A percentile compares a stretch with the other conserved stretches of the same genome.
Evolutionary conservation across 73 alveolate genomes (phyloP).

Genomic region (Diophrys sp.): DNA sequence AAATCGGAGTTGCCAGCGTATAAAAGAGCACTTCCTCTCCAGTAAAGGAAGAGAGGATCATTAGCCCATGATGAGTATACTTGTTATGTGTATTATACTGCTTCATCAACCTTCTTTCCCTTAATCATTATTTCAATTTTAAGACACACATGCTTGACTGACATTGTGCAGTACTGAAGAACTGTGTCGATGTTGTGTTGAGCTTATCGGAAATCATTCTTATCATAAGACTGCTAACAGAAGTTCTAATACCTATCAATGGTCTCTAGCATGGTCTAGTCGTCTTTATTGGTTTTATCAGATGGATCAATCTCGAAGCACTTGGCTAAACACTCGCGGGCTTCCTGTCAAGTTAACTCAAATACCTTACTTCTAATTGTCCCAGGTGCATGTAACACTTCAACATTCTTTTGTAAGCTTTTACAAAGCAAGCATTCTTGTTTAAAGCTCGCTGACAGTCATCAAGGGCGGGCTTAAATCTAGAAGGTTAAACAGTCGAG

Average conservation of each 20-base stretch:
- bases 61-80: conserved; percentile 4
- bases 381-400: conserved; percentile 66
- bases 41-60: conserved; percentile 47
- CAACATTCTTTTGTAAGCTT: conserved; percentile 77
- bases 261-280: not conserved
- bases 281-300: conserved; percentile 1
- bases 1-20: conserved; percentile 55
- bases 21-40: conserved; percentile 36
- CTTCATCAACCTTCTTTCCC: conserved; percentile 29
- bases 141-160: conserved; percentile 5
- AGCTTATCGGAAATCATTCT: conserved; percentile 1
- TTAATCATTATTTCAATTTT: conserved; percentile 39
- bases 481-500: not conserved
- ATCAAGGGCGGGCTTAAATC: conserved; percentile 68
- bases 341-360: not conserved
- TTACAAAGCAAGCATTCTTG: conserved; percentile 75
- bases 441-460: conserved; percentile 86
- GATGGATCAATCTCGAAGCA: conserved; percentile 7
- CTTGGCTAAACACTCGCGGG: not conserved
- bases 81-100: conserved; percentile 21
- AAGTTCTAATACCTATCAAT: not conserved
- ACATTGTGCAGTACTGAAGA: conserved; percentile 13
- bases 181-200: not conserved
- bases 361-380: conserved; percentile 36
- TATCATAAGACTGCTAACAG: not conserved